Conservation (phyloP, 225 moss, liverwort and hornwort genomes). For the Marchantia paleacea region DNA sequence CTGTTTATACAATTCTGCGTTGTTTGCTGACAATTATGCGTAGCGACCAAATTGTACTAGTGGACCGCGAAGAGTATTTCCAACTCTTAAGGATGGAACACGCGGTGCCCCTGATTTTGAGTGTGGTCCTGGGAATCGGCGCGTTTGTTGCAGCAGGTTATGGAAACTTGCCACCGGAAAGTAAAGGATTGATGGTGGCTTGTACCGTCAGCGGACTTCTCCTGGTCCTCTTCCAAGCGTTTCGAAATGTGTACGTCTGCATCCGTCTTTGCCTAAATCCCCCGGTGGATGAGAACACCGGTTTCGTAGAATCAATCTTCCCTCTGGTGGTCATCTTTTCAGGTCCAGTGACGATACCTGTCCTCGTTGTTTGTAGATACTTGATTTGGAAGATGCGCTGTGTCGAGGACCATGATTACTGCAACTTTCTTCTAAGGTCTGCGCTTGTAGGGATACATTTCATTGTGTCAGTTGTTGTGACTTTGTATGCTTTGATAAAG, state of each 20-base stretch:
- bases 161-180: constrained; percentile 13
- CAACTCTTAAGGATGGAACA: neutral
- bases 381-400: neutral
- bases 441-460: neutral
- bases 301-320: neutral
- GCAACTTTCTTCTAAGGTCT: neutral
- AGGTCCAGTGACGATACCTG: neutral
- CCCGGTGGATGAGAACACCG: neutral
- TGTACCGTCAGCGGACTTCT: constrained; percentile 6
- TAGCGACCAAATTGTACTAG: neutral
- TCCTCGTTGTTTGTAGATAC: no score
- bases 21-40: neutral
- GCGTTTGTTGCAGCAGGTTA: constrained; percentile 16
- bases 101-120: constrained; percentile 8
- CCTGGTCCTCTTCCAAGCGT: neutral
- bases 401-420: neutral
- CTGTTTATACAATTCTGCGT: constrained; percentile 17
- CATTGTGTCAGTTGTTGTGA: neutral
- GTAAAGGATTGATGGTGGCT: neutral
- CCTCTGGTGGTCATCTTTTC: neutral
- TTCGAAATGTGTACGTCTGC: constrained; percentile 1
- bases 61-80: no score
- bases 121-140: constrained; percentile 4
- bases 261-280: neutral
- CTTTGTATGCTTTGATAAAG: neutral